phyloP scores from a whole-genome alignment of 179 eudicot genomes.

The Silene coronaria region DNA sequence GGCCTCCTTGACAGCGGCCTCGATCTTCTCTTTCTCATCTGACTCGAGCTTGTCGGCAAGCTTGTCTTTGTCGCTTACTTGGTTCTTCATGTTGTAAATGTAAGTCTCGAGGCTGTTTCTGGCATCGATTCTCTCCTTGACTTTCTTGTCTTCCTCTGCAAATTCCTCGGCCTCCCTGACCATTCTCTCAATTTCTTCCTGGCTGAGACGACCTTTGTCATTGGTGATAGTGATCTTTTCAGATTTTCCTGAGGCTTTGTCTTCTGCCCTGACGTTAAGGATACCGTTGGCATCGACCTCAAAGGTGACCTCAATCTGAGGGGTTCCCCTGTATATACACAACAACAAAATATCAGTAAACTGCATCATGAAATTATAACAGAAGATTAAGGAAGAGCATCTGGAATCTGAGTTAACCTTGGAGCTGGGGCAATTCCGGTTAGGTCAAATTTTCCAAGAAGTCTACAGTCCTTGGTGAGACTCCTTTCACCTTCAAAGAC shows the following conservation, averaged over 20 bases:
- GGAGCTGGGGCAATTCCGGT: conserved; percentile 64
- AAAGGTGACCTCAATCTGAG: conserved; percentile 71
- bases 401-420: conserved; percentile 29
- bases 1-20: conserved; percentile 39
- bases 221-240: conserved; percentile 68
- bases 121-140: conserved; percentile 56
- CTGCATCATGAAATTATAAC: neutral
- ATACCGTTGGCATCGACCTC: conserved; percentile 73
- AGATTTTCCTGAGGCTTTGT: conserved; percentile 64
- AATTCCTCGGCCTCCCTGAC: conserved; percentile 58
- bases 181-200: conserved; percentile 60
- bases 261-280: conserved; percentile 63
- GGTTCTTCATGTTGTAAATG: conserved; percentile 62
- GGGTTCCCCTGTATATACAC: conserved; percentile 52
- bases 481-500: conserved; percentile 82
- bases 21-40: conserved; percentile 51
- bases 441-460: conserved; percentile 62
- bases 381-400: neutral
- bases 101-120: conserved; percentile 56
- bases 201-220: conserved; percentile 67
- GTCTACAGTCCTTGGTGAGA: conserved; percentile 69
- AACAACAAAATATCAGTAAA: neutral
- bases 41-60: conserved; percentile 53
- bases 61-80: conserved; percentile 50
- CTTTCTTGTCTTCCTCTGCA: conserved; percentile 64